These are phyloP conservation scores for Mortierella sp. DNA, from an alignment of 371 early-diverging fungal genomes.

Conservation along the genomic window DNA sequence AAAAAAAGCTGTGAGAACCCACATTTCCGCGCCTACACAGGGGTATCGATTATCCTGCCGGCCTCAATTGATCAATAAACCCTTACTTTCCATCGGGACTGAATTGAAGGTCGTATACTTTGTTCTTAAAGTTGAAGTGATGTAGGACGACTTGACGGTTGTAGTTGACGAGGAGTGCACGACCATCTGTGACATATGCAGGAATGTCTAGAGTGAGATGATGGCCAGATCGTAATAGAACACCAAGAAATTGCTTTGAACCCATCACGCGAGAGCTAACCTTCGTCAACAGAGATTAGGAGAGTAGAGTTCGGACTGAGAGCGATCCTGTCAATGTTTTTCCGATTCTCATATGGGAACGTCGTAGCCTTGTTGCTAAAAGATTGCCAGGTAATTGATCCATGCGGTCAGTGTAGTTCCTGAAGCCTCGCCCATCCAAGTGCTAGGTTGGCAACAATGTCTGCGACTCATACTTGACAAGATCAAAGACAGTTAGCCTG, in stretches of 20 bases:
- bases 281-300: constrained; percentile 91
- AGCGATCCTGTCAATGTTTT: constrained; percentile 88
- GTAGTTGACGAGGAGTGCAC: constrained; percentile 88
- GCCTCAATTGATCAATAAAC: neutral
- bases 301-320: constrained; percentile 91
- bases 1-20: neutral
- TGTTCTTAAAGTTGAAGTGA: constrained; percentile 87
- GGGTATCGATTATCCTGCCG: neutral
- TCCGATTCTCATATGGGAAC: constrained; percentile 92
- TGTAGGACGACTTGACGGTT: constrained; percentile 84
- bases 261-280: constrained; percentile 39
- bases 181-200: constrained; percentile 72
- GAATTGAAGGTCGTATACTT: constrained; percentile 84
- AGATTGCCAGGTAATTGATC: neutral
- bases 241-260: too few relatives aligned
- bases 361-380: constrained; percentile 90
- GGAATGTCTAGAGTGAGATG: neutral
- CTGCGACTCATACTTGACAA: constrained; percentile 77
- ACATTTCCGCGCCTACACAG: neutral
- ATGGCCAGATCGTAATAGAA: neutral
- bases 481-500: constrained; percentile 94
- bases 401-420: neutral
- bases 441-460: neutral
- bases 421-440: neutral
- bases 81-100: constrained; percentile 77